Percentiles rank a stretch among this genome's conserved stretches.
These are phyloP conservation scores for Ganoderma meredithae DNA, from an alignment of 1,284 basidiomycete species.

Conservation along the genomic window DNA sequence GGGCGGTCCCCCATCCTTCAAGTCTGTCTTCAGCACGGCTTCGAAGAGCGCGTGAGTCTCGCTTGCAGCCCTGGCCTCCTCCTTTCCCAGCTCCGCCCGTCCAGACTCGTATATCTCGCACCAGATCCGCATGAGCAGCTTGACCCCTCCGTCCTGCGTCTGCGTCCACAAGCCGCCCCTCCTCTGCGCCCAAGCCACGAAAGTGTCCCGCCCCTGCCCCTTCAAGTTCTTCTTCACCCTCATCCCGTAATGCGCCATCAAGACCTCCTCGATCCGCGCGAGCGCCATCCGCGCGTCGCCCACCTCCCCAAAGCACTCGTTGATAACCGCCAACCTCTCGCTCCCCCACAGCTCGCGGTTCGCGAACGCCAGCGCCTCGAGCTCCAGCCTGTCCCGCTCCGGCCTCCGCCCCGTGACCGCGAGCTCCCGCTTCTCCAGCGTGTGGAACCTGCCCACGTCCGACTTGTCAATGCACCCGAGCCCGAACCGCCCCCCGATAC, in stretches of 20 bases:
- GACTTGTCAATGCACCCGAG: neutral
- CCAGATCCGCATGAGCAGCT: slow-evolving; percentile 17
- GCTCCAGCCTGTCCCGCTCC: neutral
- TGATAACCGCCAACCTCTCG: neutral
- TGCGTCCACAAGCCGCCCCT: no score
- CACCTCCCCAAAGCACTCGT: slow-evolving; percentile 2
- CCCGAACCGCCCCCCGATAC: neutral
- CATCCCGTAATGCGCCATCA: neutral
- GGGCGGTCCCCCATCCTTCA: neutral
- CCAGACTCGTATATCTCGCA: neutral
- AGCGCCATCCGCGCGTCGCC: neutral
- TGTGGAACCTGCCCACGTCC: neutral
- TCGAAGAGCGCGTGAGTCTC: neutral
- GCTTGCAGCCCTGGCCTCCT: neutral
- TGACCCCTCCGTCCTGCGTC: neutral
- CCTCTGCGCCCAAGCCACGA: no score
- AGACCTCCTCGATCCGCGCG: neutral
- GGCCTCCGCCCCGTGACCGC: neutral
- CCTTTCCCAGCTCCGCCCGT: neutral
- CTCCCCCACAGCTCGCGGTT: slow-evolving; percentile 9
- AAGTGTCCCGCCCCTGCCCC: neutral
- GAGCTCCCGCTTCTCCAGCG: slow-evolving; percentile 3
- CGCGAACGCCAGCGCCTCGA: slow-evolving; percentile 4
- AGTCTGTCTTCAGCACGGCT: neutral
- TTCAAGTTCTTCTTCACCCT: neutral